phyloP scores from a whole-genome alignment of 306 rosid species.

The Ormosia semicastrata region DNA sequence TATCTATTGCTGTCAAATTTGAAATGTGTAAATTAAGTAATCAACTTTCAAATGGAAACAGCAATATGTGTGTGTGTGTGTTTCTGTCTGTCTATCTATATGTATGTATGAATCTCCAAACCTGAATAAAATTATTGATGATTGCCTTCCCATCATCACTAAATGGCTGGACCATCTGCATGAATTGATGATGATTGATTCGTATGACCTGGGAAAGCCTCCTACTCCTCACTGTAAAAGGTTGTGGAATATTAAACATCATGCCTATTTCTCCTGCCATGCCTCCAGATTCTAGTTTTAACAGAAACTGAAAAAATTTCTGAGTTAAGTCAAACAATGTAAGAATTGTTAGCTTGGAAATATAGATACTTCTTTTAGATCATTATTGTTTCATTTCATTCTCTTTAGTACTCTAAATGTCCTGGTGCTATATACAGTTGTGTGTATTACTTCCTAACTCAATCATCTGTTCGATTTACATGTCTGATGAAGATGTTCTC shows the following conservation, averaged over 20 bases:
- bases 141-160: conserved; percentile 63
- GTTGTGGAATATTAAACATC: conserved; percentile 76
- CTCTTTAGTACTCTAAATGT: neutral
- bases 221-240: conserved; percentile 81
- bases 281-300: conserved; percentile 61
- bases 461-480: neutral
- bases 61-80: neutral
- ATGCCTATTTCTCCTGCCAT: conserved; percentile 83
- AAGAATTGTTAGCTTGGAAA: conserved; percentile 1
- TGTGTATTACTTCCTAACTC: neutral
- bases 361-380: conserved; percentile 6
- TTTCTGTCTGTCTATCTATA: conserved; percentile 8
- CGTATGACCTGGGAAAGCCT: conserved; percentile 74
- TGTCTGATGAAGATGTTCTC: neutral
- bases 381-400: neutral
- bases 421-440: neutral
- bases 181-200: conserved; percentile 70
- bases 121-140: conserved; percentile 67
- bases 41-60: neutral
- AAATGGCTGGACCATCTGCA: conserved; percentile 70
- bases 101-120: conserved; percentile 31
- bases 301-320: conserved; percentile 50
- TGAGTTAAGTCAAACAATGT: conserved; percentile 26
- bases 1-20: conserved; percentile 9
- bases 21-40: neutral